Percentiles rank a stretch among this genome's conserved stretches.
These are phyloP conservation scores for Stromatinia cepivora DNA, from an alignment of 2,329 filamentous ascomycete genomes.

Conservation along the genomic window DNA sequence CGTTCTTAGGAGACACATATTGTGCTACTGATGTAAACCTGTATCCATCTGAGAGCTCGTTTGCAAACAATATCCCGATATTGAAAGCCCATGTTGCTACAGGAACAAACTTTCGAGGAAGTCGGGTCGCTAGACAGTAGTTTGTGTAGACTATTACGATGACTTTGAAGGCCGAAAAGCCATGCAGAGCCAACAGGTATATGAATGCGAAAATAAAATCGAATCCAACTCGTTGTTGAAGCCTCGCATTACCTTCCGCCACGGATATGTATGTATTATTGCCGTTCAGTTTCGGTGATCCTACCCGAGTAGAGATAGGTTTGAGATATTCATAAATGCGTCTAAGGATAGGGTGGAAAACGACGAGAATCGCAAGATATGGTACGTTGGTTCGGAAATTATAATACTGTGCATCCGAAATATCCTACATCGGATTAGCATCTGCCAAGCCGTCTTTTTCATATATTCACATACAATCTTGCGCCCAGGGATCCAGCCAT, in stretches of 20 bases:
- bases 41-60: constrained; percentile 82
- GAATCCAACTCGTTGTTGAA: constrained; percentile 73
- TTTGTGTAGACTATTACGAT: constrained; percentile 78
- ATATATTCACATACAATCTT: constrained; percentile 65
- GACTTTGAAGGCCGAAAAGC: constrained; percentile 81
- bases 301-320: constrained; percentile 30
- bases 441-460: not conserved
- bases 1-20: constrained; percentile 45
- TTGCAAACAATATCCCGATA: constrained; percentile 79
- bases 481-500: constrained; percentile 89
- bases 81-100: constrained; percentile 87
- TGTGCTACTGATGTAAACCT: constrained; percentile 63
- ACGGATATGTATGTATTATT: constrained; percentile 45
- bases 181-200: constrained; percentile 79
- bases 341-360: constrained; percentile 78
- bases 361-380: constrained; percentile 70
- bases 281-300: constrained; percentile 36
- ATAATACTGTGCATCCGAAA: constrained; percentile 84
- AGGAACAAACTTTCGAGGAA: constrained; percentile 72
- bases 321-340: constrained; percentile 61
- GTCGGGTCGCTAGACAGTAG: constrained; percentile 70
- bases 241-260: constrained; percentile 52
- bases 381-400: constrained; percentile 85
- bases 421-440: constrained; percentile 58
- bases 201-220: constrained; percentile 79